Base-by-base conservation (phyloP, 73 alveolate genomes). In the Stentor coeruleus region DNA sequence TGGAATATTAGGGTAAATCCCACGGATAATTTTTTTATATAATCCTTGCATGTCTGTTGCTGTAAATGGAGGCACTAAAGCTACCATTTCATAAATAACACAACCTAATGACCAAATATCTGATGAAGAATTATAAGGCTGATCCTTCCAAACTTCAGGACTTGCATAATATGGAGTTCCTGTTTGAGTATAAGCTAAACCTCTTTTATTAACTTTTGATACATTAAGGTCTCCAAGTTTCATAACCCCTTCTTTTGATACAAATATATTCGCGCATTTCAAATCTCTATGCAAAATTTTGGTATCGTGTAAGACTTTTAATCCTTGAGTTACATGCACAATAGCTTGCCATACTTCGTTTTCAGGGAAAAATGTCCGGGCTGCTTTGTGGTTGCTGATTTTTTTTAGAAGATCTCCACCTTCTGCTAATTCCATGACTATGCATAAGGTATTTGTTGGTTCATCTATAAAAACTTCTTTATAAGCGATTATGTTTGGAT, bases 61-160 rank as follows among this genome's bases (percentile, higher is more conserved):
- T 39, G 93, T 82, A 88, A 95, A 95, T 1, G 99, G 97, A 59
- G 91, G 97, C 55, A 37, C 83, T 31, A 95, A 86, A n/a, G 96
- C 82, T 59, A 97, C 90, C 57, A 94, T 83, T 79, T 94, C 99
- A 15, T 93, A 97, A 38, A 94, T 60, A 26, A 94, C 84, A 76
- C 99, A 94, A 26, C 99, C 99, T 33, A 92, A 91, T 3, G 93
- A 72, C 97, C 99, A 94, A 85, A 92, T 90, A 92, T 94, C 99
- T 15, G 89, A 82, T 36, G 89, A 93, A 42, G 90, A 90, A 2
- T 93, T 87, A 83, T 89, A 88, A 6, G 97, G 97, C 3, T 76
- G 39, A 28, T 79, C 85, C 3, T 89, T 84, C 30, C 94, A 95
- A 38, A 95, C 88, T 42, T 95, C 99, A 20, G 99, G 99, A 3